Evolutionary conservation across 2,329 filamentous ascomycete genomes (phyloP), one percentile per base, ranked within the genome.

Genomic region (Aspergillus fischeri): DNA sequence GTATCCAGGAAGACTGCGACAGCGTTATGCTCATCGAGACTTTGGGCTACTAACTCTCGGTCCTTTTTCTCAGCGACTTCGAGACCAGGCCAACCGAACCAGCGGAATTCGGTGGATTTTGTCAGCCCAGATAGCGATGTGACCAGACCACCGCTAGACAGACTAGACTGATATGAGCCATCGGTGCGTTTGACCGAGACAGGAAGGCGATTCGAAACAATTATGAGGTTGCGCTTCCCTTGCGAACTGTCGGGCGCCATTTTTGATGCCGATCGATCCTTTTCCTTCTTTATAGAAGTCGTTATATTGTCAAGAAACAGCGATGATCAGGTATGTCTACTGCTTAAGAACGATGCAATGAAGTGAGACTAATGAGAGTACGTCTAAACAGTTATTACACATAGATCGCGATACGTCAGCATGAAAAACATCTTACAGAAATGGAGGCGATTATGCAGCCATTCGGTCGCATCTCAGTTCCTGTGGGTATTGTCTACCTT

Each of bases 11-110:
- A 96, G 58, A 97, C 87, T 0, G 92, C 91, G 24, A 92, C 85
- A 2, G 92, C 92, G 64, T 87, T 86, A 74, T 95, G 90, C 67
- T 94, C 86, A 20, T 89, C 84, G 66, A 97, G 77, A 60, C 87
- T 85, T 65, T 87, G 80, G 64, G 83, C 86, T 72, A 97, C 86
- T 54, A 81, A 79, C 7, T 83, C 79, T 51, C 87, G 81, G 72
- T 96, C 92, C 45, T 57, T 55, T 0, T 84, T 81, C 57, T 94
- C 90, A 44, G 91, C 90, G 1, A 96, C 86, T 73, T 95, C 90
- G 20, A 94, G 79, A 17, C 93, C 92, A 0, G 93, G 92, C 93
- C 93, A 97, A 60, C 92, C 93, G 75, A 96, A 97, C 92, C 93
- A 97, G 70, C 91, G 89, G 74, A 96, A 96, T 65, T 86, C 89